Conservation (phyloP, 2,329 filamentous ascomycete species). For the Anthostomella pinea region DNA sequence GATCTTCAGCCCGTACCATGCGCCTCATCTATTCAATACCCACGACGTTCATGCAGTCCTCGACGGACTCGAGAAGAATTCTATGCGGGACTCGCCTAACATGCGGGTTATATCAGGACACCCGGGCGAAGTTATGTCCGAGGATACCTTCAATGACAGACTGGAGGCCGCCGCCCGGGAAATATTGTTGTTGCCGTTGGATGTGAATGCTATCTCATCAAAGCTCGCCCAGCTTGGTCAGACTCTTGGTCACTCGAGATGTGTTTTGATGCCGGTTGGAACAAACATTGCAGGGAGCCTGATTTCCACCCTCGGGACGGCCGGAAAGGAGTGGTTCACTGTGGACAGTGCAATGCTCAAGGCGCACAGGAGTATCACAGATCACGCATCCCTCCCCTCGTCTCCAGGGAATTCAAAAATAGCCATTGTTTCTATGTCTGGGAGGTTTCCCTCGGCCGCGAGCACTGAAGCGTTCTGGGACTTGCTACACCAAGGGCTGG, state of each 20-base stretch:
- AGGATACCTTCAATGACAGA: slow-evolving; percentile 9
- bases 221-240: too few species aligned
- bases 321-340: too few species aligned
- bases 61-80: neutral
- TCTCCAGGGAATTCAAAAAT: slow-evolving; percentile 18
- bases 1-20: slow-evolving; percentile 32
- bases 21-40: slow-evolving; percentile 26
- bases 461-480: slow-evolving; percentile 26
- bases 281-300: slow-evolving; percentile 10
- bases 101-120: slow-evolving; percentile 19
- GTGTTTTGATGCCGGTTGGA: slow-evolving; percentile 10
- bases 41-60: slow-evolving; percentile 20
- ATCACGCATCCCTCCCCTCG: too few species aligned
- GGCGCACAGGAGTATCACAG: too few species aligned
- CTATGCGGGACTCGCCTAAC: neutral
- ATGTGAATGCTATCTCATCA: too few species aligned
- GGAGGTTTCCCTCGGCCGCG: slow-evolving; percentile 18
- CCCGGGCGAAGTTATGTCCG: slow-evolving; percentile 3
- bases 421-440: slow-evolving; percentile 24
- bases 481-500: slow-evolving; percentile 20
- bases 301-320: too few species aligned
- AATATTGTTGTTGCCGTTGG: slow-evolving; percentile 20
- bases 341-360: too few species aligned
- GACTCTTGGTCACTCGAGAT: too few species aligned
- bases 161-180: slow-evolving; percentile 16